phyloP scores from a whole-genome alignment of 768 basidiomycete genomes.

The Agaricus blazei region DNA sequence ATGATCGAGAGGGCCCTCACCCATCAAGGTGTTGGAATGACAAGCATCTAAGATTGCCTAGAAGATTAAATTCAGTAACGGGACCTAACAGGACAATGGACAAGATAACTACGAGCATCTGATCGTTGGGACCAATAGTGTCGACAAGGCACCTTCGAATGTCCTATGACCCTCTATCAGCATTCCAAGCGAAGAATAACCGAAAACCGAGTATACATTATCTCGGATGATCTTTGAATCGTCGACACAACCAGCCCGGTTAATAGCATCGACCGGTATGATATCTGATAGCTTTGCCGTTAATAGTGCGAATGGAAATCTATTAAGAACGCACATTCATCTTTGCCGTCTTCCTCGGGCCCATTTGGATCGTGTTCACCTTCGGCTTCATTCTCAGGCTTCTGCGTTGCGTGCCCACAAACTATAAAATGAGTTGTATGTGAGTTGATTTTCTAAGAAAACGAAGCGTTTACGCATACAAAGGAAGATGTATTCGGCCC shows the following conservation, averaged over 20 bases:
- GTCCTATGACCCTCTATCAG: background rate
- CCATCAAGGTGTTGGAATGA: conserved; percentile 1
- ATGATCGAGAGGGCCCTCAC: background rate
- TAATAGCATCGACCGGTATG: background rate
- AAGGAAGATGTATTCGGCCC: background rate
- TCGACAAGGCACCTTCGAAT: background rate
- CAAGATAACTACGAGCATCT: background rate
- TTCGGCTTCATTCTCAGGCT: background rate
- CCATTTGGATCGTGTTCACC: background rate
- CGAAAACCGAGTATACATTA: background rate
- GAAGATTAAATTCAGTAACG: background rate
- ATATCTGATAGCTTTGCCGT: background rate
- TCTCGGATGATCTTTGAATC: background rate
- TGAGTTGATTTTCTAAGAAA: background rate
- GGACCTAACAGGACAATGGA: background rate
- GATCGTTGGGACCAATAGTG: background rate
- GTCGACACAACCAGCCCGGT: background rate
- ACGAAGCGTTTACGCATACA: background rate
- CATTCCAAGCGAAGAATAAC: background rate
- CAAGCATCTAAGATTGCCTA: conserved; percentile 1
- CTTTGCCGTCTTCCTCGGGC: conserved; percentile 1
- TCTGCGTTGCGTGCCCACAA: background rate
- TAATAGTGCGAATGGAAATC: too few species aligned
- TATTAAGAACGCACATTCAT: background rate
- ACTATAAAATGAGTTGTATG: background rate